phyloP scores from a whole-genome alignment of 176 grass and related monocot species.

The Typha latifolia region DNA sequence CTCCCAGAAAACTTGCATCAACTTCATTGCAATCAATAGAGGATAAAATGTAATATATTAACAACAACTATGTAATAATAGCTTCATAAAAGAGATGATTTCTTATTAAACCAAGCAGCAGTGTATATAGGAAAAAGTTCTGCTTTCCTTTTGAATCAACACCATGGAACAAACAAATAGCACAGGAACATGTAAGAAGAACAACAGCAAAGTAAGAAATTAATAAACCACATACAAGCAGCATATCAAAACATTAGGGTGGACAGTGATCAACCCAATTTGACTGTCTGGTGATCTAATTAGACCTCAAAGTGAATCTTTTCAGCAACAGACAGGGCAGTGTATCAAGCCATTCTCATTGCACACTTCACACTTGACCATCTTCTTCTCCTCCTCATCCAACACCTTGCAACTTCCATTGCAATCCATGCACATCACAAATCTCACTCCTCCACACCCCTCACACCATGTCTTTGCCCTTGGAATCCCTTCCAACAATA shows the following conservation, averaged over 20 bases:
- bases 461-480: conserved; percentile 64
- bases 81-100: no score
- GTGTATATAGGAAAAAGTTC: background rate
- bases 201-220: background rate
- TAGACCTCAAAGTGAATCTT: background rate
- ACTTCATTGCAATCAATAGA: no score
- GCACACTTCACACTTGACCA: conserved; percentile 52
- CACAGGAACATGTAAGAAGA: background rate
- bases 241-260: background rate
- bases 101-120: no score
- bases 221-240: background rate
- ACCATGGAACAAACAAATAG: background rate
- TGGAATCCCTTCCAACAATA: conserved; percentile 59
- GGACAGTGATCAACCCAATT: background rate
- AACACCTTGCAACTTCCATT: conserved; percentile 97
- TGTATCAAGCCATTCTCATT: conserved; percentile 94
- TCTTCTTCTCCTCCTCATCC: conserved; percentile 51
- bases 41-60: no score
- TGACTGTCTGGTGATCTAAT: background rate
- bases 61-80: no score
- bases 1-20: no score
- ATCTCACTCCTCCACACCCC: conserved; percentile 74
- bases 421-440: conserved; percentile 90
- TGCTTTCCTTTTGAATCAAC: no score
- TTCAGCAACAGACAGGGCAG: conserved; percentile 77